Evolutionary conservation across 2,329 filamentous ascomycete genomes (phyloP), one percentile per base, ranked within the genome.

Genomic region (Cercospora zeae-maydis): DNA sequence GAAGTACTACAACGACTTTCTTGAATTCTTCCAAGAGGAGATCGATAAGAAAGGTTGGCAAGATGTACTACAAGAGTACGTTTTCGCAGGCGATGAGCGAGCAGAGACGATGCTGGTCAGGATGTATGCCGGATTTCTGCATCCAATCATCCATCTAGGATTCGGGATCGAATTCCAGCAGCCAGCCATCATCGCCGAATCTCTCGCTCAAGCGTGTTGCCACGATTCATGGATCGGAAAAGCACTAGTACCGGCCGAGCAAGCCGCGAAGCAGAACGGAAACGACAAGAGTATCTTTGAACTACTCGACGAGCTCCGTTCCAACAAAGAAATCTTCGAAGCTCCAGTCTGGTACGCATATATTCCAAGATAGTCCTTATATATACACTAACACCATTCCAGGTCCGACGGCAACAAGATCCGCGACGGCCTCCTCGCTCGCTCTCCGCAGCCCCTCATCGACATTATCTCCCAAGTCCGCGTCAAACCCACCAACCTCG

Each of bases 151-250:
- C 66, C 71, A 96, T 73, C 82, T 96, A 19, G 90, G 92, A 54
- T 96, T 92, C 72, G 92, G 90, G 4, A 74, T 96, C 36, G 92
- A 96, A 73, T 96, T 92, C 79, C 75, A 83, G 9, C 91, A 96
- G 72, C 91, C 91, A 1, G 89, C 89, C 37, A 86, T 96, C 63
- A 82, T 96, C 30, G 91, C 92, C 5, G 86, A 93, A 77, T 92
- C 81, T 0, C 84, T 96, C 16, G 91, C 92, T 0, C 88, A 96
- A 77, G 82, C 89, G 1, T 86, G 88, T 7, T 84, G 92, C 1
- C 91, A 96, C 72, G 78, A 81, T 6, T 77, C 82, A 47, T 83
- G 83, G 75, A 79, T 89, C 1, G 78, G 76, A 1, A 67, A 75
- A 0, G 84, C 88, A 64, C 79, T 95, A 30, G 65, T 81, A 1